Evolutionary conservation across 1,284 basidiomycete genomes (phyloP).

Genomic region (Ustilago loliicola): DNA sequence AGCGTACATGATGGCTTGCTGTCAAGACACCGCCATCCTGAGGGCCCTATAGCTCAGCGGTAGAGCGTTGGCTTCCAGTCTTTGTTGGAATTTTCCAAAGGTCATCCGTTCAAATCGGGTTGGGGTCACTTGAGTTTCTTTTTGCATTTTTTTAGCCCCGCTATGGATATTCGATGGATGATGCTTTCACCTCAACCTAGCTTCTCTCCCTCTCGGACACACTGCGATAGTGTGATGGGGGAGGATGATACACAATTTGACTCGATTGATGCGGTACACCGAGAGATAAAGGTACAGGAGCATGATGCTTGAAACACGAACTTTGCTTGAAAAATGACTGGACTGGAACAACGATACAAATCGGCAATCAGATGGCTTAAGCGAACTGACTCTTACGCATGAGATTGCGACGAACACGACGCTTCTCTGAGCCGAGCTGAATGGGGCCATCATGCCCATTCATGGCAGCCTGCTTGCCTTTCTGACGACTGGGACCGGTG

Average conservation of each 20-base stretch:
- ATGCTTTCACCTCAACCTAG: too few species aligned
- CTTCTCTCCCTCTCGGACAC: too few species aligned
- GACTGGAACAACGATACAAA: too few species aligned
- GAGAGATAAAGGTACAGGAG: too few species aligned
- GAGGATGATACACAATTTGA: too few species aligned
- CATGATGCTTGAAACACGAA: too few species aligned
- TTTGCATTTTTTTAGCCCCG: not conserved
- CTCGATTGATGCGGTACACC: too few species aligned
- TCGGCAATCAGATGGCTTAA: conserved; percentile 5
- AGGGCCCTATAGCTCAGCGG: conserved; percentile 55
- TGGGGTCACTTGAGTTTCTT: conserved; percentile 36
- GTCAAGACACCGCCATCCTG: too few species aligned
- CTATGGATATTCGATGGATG: too few species aligned
- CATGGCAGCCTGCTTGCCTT: conserved; percentile 8
- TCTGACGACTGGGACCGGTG: conserved; percentile 21
- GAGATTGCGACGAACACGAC: conserved; percentile 84
- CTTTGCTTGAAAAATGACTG: too few species aligned
- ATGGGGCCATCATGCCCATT: conserved; percentile 9
- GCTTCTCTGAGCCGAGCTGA: conserved; percentile 77
- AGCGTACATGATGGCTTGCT: too few species aligned
- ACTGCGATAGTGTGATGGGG: too few species aligned
- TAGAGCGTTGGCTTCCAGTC: conserved; percentile 58
- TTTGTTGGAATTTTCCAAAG: conserved; percentile 40
- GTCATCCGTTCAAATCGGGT: conserved; percentile 57
- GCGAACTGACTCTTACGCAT: conserved; percentile 75